Conservation (phyloP, 2,329 filamentous ascomycete species). For the Geosmithia flava region DNA sequence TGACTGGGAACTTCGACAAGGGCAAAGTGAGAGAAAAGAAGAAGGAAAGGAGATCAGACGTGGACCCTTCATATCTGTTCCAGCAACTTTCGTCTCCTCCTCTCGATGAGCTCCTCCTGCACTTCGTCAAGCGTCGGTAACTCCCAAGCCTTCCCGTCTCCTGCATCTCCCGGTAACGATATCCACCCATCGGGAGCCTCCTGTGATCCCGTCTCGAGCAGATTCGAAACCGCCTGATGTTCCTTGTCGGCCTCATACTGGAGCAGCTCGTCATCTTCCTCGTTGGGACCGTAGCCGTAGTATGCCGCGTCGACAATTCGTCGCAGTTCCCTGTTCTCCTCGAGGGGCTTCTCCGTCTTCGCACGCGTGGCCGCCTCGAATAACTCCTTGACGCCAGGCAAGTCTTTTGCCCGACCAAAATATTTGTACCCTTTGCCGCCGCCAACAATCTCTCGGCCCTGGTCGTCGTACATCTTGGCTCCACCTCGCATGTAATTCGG, state of each 20-base stretch:
- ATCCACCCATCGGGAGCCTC: constrained; percentile 63
- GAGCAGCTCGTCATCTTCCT: constrained; percentile 75
- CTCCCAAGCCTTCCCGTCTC: constrained; percentile 72
- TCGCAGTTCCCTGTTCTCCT: constrained; percentile 56
- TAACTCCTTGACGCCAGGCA: constrained; percentile 93
- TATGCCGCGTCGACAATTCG: constrained; percentile 84
- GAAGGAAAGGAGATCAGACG: neutral
- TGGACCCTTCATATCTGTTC: constrained; percentile 51
- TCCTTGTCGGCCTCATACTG: constrained; percentile 77
- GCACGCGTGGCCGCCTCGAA: constrained; percentile 69
- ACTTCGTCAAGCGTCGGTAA: constrained; percentile 83
- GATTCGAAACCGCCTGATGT: constrained; percentile 60
- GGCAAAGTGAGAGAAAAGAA: neutral
- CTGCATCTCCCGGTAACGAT: constrained; percentile 72
- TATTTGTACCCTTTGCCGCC: constrained; percentile 89
- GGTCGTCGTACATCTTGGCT: constrained; percentile 60
- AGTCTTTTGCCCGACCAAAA: constrained; percentile 78
- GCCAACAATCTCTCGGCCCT: constrained; percentile 56
- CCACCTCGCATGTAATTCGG: constrained; percentile 87
- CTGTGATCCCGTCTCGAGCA: constrained; percentile 45
- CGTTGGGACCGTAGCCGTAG: constrained; percentile 87
- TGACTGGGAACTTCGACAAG: neutral
- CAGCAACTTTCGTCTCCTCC: constrained; percentile 69
- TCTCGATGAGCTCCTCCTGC: constrained; percentile 83
- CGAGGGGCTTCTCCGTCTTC: constrained; percentile 52